Evolutionary conservation across 768 basidiomycete species (phyloP), one percentile per base, ranked within the genome.

Genomic region (Boletus edulis): DNA sequence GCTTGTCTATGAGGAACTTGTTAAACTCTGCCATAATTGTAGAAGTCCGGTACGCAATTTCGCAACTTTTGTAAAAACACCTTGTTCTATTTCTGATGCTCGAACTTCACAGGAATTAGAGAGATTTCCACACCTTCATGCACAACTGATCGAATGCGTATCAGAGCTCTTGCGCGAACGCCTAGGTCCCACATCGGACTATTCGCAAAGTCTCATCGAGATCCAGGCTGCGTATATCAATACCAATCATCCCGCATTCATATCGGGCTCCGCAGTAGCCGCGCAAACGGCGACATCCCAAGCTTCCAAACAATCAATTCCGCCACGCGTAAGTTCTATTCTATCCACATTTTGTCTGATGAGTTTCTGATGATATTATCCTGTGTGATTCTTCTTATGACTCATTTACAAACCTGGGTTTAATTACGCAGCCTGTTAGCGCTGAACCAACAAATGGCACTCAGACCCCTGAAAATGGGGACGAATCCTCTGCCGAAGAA

Each of bases 211-310:
- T 66, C 78, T 99, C 64, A 98, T 99, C 63, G 85, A 88, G 63
- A 99, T 99, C 46, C 97, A 99, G 72, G 94, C 94, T 2, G 95
- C 97, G 12, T 99, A 99, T 69, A 98, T 99, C 79, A 99, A 99
- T 71, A 98, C 95, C 53, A 98, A 98, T 70, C 97, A 99, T 69
- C 97, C 97, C 7, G 83, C 91, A 32, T 98, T 98, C 72, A 86
- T 95, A 53, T 78, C 87, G 18, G 89, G 90, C 11, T 89, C 90
- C 35, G 82, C 88, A 41, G 67, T 77, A 11, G 82, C 83, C 55
- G 78, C 84, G 49, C 79, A 82, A 60, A 77, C 82, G 49, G 69
- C 74, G 29, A 67, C 70, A 17, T 57, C 69, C 24, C 65, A 77
- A 71, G 62, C 66, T 24, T 76, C 80, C 43, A 78, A 72, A 62